Base-by-base conservation (phyloP, 2,329 filamentous ascomycete species). In the Pyrenophora graminea region DNA sequence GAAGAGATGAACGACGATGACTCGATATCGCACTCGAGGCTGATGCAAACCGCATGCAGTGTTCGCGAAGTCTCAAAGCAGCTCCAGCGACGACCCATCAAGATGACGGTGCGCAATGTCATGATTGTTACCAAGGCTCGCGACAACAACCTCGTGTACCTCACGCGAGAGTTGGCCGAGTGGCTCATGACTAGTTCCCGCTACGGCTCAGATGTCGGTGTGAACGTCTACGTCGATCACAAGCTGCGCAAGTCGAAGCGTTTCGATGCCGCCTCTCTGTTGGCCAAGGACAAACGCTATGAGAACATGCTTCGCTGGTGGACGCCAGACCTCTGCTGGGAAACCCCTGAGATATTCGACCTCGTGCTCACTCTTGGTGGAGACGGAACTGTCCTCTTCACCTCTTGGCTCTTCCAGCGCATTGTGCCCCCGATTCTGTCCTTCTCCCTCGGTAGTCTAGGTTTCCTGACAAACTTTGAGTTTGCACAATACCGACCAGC, bases 111-210 rank as follows among this genome's bases (percentile, higher is more conserved):
- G 39, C 86, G 85, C 68, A 97, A 91, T 71, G 85, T 99, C 67
- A 97, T 99, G 94, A 96, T 99, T 67, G 90, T 99, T 59, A 99
- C 94, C 55, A 99, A 97, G 76, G 94, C 94, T 18, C 86, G 94
- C 57, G 94, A 99, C 76, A 97, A 99, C 69, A 86, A 90, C 62
- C 82, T 99, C 13, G 93, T 99, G 30, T 84, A 89, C 62, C 80
- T 97, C 61, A 99, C 94, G 1, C 84, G 90, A 52, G 91, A 99
- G 71, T 79, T 99, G 52, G 81, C 93, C 9, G 84, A 87, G 62
- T 99, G 93, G 91, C 81, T 99, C 30, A 82, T 99, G 53, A 84
- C 83, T 55, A 97, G 91, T 2, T 91, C 94, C 10, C 85, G 94
- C 40, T 96, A 99, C 71, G 91, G 91, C 37, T 91, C 85, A 46